Evolutionary conservation across 371 early-diverging fungal genomes (phyloP).

Genomic region (Rhizopus sp.): DNA sequence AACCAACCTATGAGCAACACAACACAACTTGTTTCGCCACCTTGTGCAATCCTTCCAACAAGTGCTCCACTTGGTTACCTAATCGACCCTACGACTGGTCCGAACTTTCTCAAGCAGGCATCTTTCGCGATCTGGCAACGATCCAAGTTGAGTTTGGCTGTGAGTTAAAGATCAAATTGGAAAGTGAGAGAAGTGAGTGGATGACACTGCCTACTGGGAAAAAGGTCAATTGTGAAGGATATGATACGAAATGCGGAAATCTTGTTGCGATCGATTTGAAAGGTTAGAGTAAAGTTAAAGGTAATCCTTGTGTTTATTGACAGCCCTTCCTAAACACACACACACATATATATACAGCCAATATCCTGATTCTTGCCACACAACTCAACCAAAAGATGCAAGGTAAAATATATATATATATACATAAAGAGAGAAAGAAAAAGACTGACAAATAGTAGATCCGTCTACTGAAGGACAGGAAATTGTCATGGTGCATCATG

Average conservation of each 20-base stretch:
- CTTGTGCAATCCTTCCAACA: constrained; percentile 28
- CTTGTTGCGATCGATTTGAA: constrained; percentile 32
- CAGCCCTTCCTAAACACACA: not conserved
- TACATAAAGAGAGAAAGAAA: not conserved
- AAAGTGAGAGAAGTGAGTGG: constrained; percentile 27
- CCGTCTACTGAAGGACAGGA: constrained; percentile 15
- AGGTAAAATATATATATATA: constrained; percentile 17
- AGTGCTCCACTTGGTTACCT: constrained; percentile 32
- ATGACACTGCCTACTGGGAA: constrained; percentile 28
- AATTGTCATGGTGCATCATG: constrained; percentile 17
- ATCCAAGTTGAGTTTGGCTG: constrained; percentile 39
- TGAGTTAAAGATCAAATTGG: constrained; percentile 27
- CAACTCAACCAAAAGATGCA: constrained; percentile 30
- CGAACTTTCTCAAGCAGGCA: constrained; percentile 23
- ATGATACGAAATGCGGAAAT: constrained; percentile 33
- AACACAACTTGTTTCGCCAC: constrained; percentile 17
- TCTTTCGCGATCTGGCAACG: constrained; percentile 41
- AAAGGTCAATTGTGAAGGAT: constrained; percentile 20
- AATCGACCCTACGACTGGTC: constrained; percentile 19
- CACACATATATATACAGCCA: constrained; percentile 13
- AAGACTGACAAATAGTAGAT: constrained; percentile 3
- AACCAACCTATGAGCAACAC: constrained; percentile 20
- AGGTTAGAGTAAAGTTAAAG: constrained; percentile 18
- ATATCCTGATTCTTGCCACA: constrained; percentile 30
- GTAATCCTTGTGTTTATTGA: not conserved